Evolutionary conservation across 345 rosid genomes (phyloP).

Genomic region (Sisymbrium irio): DNA sequence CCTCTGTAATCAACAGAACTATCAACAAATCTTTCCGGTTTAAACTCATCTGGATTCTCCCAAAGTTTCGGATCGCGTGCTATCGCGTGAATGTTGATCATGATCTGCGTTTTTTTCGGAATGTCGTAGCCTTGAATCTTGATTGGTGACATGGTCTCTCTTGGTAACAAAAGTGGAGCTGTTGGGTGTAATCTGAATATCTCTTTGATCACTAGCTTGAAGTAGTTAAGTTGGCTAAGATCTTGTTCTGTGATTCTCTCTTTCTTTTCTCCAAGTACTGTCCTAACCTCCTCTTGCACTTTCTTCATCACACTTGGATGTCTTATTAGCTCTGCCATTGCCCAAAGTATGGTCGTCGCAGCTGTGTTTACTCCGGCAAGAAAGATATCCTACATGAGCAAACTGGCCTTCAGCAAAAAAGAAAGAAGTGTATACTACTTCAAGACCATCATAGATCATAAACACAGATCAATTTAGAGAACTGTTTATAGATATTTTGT

Average conservation of each 20-base stretch:
- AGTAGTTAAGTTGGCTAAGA: conserved; percentile 41
- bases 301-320: conserved; percentile 53
- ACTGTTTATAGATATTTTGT: too few species aligned
- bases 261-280: conserved; percentile 27
- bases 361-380: conserved; percentile 53
- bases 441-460: too few species aligned
- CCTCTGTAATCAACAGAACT: conserved; percentile 45
- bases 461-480: too few species aligned
- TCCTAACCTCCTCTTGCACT: conserved; percentile 57
- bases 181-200: conserved; percentile 57
- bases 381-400: conserved; percentile 42
- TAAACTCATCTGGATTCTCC: conserved; percentile 45
- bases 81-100: conserved; percentile 46
- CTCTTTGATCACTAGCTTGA: conserved; percentile 50
- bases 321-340: conserved; percentile 55
- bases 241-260: conserved; percentile 36
- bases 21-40: conserved; percentile 45
- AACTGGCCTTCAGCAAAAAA: too few species aligned
- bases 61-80: conserved; percentile 44
- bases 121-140: conserved; percentile 42
- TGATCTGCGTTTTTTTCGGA: conserved; percentile 35
- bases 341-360: conserved; percentile 50
- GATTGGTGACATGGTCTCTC: conserved; percentile 44
- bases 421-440: too few species aligned
- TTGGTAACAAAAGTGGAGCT: conserved; percentile 45